Base-by-base conservation (phyloP, 169 alveolate species). In the Plasmodium yoelii region DNA sequence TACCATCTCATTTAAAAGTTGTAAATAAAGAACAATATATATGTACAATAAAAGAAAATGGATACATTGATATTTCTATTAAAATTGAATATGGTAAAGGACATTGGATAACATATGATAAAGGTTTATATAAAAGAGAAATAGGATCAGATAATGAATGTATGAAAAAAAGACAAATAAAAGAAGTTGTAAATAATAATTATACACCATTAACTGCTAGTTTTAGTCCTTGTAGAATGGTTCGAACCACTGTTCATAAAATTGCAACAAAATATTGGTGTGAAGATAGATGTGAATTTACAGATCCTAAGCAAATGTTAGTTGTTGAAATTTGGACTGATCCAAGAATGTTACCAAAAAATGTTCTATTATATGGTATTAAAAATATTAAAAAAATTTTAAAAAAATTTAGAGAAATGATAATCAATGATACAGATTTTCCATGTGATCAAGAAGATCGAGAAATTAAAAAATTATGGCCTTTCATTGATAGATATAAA, bases 21-120 rank as follows among this genome's bases (percentile, higher is more conserved):
- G 92, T 92, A 12, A 86, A 92, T 34, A 95, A 93, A 19, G 96
- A 93, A 61, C 93, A 94, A 56, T 94, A 93, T 86, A 93, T 95
- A 12, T 87, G 96, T 46, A 88, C 88, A 13, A 49, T 95, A 13
- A 93, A 95, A 28, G 95, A 93, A 77, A 93, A 93, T 47, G 97
- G 94, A 13, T 84, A 49, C 22, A 55, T 95, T 10, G 97, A 94
- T 61, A 87, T 95, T 13, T 96, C 94, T 13, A 51, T 95, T 7
- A 94, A 95, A 61, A 92, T 95, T 24, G 97, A 95, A 80, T 95
- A 96, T 95, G 97, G 97, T 1, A 72, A 96, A 18, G 97, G 97
- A 8, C 69, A 68, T 65, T 64, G 87, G 86, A 22, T 88, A 39
- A 68, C 90, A 13, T 70, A 61, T 59, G 90, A 82, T 12, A 67